Evolutionary conservation across 2,329 filamentous ascomycete species (phyloP).

Genomic region (Ascochyta koolunga): DNA sequence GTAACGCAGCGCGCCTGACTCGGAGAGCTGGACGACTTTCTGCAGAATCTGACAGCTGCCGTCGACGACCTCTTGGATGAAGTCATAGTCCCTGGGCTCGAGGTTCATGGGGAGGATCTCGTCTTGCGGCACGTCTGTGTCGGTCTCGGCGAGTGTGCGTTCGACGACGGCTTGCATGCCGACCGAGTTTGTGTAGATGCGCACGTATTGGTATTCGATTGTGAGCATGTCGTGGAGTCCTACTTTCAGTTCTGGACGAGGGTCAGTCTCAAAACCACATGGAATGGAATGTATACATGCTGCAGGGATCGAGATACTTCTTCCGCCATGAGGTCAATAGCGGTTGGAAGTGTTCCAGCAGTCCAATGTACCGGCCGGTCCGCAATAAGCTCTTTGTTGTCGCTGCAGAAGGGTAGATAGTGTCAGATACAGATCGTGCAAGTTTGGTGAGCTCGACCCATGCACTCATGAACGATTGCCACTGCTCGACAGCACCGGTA

Average conservation of each 20-base stretch:
- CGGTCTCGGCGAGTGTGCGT: slow-evolving; percentile 53
- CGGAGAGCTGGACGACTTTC: slow-evolving; percentile 56
- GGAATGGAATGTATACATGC: slow-evolving; percentile 27
- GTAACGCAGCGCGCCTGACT: slow-evolving; percentile 56
- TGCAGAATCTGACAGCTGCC: slow-evolving; percentile 59
- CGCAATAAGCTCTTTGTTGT: slow-evolving; percentile 50
- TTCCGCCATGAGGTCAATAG: slow-evolving; percentile 49
- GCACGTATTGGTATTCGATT: slow-evolving; percentile 58
- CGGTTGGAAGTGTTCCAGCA: slow-evolving; percentile 55
- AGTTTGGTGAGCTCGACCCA: slow-evolving; percentile 55
- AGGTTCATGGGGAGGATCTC: slow-evolving; percentile 52
- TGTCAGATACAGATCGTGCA: slow-evolving; percentile 59
- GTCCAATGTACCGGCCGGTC: slow-evolving; percentile 58
- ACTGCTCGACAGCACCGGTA: slow-evolving; percentile 51
- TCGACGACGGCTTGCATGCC: slow-evolving; percentile 65
- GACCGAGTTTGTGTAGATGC: slow-evolving; percentile 55
- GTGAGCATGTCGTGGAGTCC: slow-evolving; percentile 56
- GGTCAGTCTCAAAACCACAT: background rate
- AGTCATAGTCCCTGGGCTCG: slow-evolving; percentile 59
- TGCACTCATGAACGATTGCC: slow-evolving; percentile 59
- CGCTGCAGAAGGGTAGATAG: slow-evolving; percentile 56
- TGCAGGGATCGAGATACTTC: slow-evolving; percentile 48
- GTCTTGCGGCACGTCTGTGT: slow-evolving; percentile 45
- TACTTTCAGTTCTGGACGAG: slow-evolving; percentile 38
- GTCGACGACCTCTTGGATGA: slow-evolving; percentile 63